Evolutionary conservation across 768 basidiomycete genomes (phyloP), one percentile per base, ranked within the genome.

Genomic region (Tylopilus subfusipes): DNA sequence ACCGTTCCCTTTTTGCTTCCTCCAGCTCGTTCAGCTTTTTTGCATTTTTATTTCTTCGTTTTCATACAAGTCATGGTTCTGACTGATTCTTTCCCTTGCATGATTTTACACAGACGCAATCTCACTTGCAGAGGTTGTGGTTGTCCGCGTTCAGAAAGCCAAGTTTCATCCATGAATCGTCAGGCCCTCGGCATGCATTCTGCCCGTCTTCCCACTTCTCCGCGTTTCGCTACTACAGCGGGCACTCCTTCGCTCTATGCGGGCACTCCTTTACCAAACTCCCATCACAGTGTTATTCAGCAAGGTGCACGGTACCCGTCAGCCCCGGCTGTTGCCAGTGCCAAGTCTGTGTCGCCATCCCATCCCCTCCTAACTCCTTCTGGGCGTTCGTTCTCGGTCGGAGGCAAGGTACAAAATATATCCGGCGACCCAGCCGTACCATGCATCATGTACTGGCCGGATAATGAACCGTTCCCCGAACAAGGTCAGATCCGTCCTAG

Each of bases 401-500:
- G 90, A 52, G 91, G 90, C 11, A 82, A 82, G 58, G 88, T 93
- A 8, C 87, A 86, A 62, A 91, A 93, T 61, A 70, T 93, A 55
- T 91, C 88, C 25, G 74, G 61, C 36, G 88, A 93, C 66, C 88
- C 89, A 19, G 67, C 83, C 46, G 63, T 74, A 27, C 87, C 90
- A 4, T 90, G 90, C 61, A 78, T 91, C 73, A 85, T 93, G 83
- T 93, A 86, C 62, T 93, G 91, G 91, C 90, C 91, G 5, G 90
- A 92, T 68, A 93, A 93, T 61, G 91, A 93, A 65, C 80, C 88
- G 5, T 75, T 90, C 56, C 91, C 91, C 1, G 86, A 88, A 60
- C 84, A 82, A 66, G 83, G 87, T 13, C 91, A 93, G 73, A 88
- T 86, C 54, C 76, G 88, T 4, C 88, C 86, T 0, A 77, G 73